Evolutionary conservation across 106 monocot genomes (phyloP).

Genomic region (Acorus calamus): DNA sequence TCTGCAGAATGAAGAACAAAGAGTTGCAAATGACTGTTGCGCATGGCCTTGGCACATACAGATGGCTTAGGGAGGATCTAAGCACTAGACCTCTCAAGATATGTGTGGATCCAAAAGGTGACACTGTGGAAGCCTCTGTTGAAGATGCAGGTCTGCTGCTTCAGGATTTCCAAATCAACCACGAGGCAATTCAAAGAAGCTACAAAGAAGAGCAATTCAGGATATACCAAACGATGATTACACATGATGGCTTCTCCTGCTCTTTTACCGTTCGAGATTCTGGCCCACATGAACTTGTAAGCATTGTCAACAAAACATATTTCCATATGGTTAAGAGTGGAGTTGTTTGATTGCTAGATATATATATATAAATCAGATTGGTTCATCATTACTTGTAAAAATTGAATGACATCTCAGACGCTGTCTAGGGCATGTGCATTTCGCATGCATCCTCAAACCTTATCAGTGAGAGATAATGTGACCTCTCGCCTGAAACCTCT

Average conservation of each 20-base stretch:
- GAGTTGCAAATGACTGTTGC: conserved; percentile 17
- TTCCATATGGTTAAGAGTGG: too few species aligned
- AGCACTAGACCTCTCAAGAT: conserved; percentile 32
- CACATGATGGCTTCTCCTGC: conserved; percentile 20
- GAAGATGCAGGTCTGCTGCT: conserved; percentile 46
- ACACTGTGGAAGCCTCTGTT: conserved; percentile 37
- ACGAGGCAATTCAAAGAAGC: conserved; percentile 23
- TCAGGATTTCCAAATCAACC: conserved; percentile 37
- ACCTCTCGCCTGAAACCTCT: too few species aligned
- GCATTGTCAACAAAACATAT: neutral
- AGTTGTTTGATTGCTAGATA: too few species aligned
- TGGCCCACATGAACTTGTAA: conserved; percentile 46
- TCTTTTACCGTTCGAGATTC: conserved; percentile 51
- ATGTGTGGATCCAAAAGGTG: conserved; percentile 26
- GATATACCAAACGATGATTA: conserved; percentile 25
- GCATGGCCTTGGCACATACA: conserved; percentile 90
- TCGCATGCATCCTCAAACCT: too few species aligned
- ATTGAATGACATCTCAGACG: too few species aligned
- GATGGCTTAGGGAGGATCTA: conserved; percentile 86
- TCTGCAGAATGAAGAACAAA: conserved; percentile 30
- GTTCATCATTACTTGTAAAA: too few species aligned
- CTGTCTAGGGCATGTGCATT: too few species aligned
- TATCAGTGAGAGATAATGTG: too few species aligned
- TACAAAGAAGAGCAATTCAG: conserved; percentile 36
- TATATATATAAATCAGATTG: too few species aligned